Evolutionary conservation across 1,139 yeast species (phyloP), one percentile per base, ranked within the genome.

Genomic region (Diutina rugosa): DNA sequence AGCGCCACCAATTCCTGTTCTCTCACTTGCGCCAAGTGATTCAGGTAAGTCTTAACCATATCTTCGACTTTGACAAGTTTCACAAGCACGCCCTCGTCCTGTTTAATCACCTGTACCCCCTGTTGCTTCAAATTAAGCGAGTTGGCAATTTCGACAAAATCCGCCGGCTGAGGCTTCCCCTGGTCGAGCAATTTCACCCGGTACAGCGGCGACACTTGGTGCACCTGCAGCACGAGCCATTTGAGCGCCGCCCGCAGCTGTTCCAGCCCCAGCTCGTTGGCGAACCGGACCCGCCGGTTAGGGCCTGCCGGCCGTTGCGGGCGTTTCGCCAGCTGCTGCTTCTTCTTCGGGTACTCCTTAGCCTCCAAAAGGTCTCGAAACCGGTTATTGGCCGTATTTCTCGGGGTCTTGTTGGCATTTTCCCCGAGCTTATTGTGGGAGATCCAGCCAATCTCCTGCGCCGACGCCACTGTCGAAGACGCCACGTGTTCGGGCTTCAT

Each of bases 41-140:
- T 71, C 2, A 69, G 61, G 59, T 72, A 74, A 1, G 58, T 57
- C 56, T 67, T 65, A 21, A 73, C 58, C 80, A 76, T 76, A 14
- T 72, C 74, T 32, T 57, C 61, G 6, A 65, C 63, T 14, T 64
- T 63, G 6, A 67, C 64, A 14, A 61, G 57, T 55, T 72, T 73
- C 1, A 76, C 63, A 55, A 75, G 60, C 4, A 74, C 70, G 7
- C 65, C 56, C 1, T 63, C 67, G 1, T 62, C 65, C 12, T 64
- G 68, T 9, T 59, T 59, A 26, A 74, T 63, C 29, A 72, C 56
- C 14, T 62, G 59, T 14, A 76, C 58, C 1, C 80, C 80, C 18
- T 68, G 58, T 38, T 58, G 59, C 3, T 61, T 55, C 52, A 75
- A 67, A 58, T 74, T 72, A 16, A 72, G 58, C 8, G 57, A 57